Percentiles rank a stretch among this genome's conserved stretches.
phyloP scores from a whole-genome alignment of 202 grass and related monocot genomes.

The Panicum virgatum region DNA sequence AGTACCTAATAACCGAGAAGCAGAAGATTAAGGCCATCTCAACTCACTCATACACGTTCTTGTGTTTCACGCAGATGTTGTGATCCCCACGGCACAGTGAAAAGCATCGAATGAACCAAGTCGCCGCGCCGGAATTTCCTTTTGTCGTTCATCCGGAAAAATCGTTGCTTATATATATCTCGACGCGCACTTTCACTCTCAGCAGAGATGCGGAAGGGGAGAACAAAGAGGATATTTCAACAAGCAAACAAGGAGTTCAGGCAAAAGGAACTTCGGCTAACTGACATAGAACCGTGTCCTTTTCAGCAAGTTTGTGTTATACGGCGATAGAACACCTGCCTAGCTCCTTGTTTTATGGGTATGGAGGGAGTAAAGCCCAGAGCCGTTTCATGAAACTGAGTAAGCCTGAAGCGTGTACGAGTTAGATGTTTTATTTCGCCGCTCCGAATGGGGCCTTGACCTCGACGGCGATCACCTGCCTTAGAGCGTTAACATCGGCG shows the following conservation, averaged over 20 bases:
- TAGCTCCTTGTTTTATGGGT: too few relatives aligned
- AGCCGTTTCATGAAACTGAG: not conserved
- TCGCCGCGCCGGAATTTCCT: not conserved
- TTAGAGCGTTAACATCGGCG: too few relatives aligned
- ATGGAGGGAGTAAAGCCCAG: too few relatives aligned
- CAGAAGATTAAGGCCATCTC: not conserved
- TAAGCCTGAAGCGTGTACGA: not conserved
- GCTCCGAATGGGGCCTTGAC: not conserved
- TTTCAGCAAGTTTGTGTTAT: not conserved
- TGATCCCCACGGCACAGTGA: not conserved
- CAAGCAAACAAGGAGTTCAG: not conserved
- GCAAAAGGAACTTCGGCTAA: constrained; percentile 19
- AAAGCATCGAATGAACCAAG: not conserved
- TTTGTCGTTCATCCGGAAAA: not conserved
- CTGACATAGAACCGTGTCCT: not conserved
- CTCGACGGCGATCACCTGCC: not conserved
- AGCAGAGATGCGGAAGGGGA: not conserved
- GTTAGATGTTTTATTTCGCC: not conserved
- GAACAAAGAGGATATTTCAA: constrained; percentile 7
- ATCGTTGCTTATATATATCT: not conserved
- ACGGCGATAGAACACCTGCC: not conserved
- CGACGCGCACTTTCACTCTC: not conserved
- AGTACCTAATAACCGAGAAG: not conserved
- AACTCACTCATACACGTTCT: not conserved
- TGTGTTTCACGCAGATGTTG: not conserved